Conservation (phyloP, 257 asterid species). For the Rhazya stricta region DNA sequence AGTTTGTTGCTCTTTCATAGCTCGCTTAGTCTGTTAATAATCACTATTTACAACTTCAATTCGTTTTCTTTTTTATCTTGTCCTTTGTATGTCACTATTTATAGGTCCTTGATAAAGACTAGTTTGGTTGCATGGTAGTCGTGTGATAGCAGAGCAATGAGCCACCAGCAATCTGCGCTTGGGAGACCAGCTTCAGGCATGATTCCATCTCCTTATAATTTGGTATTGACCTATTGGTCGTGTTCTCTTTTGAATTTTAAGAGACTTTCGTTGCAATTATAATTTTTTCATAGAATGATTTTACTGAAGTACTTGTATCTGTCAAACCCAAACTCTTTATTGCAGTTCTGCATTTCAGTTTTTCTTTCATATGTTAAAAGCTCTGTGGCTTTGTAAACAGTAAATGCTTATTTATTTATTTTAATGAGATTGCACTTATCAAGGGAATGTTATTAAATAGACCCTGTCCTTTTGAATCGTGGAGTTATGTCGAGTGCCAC, state of each 20-base stretch:
- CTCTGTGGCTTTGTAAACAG: not conserved
- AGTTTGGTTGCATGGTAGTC: constrained; percentile 6
- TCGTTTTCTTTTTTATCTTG: not conserved
- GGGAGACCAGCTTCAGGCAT: constrained; percentile 15
- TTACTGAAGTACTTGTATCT: not conserved
- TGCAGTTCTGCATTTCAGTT: not conserved
- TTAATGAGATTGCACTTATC: not conserved
- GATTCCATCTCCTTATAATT: constrained; percentile 6
- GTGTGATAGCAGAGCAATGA: constrained; percentile 11
- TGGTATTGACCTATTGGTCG: not conserved
- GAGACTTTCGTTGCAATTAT: not conserved
- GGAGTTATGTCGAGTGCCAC: not conserved
- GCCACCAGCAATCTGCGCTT: constrained; percentile 10
- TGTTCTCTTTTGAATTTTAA: not conserved
- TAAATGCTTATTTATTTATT: not conserved
- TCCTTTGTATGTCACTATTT: not conserved
- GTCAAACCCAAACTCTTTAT: not conserved
- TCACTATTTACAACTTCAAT: not conserved
- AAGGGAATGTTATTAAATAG: not conserved
- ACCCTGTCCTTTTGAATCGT: not conserved
- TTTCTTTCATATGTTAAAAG: not conserved
- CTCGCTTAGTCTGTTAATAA: not conserved
- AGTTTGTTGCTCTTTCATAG: not conserved
- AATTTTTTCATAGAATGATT: not conserved
- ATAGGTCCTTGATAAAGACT: not conserved